phyloP scores from a whole-genome alignment of 768 basidiomycete genomes.

The Termitomyces sp. region DNA sequence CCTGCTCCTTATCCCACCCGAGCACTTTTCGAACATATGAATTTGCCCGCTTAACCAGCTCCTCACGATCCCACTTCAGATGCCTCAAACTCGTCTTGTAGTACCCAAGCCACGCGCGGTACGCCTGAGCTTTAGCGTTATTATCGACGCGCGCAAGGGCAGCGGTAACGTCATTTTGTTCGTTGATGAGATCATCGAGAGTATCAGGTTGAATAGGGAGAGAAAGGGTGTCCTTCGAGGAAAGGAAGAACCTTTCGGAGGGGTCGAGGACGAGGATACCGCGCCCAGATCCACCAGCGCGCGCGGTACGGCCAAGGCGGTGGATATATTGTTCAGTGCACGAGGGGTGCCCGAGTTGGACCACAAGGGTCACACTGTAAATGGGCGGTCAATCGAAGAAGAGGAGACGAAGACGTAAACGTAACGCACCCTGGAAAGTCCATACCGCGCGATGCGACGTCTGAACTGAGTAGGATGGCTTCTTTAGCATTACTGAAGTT shows the following conservation, averaged over 20 bases:
- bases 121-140: slow-evolving; percentile 45
- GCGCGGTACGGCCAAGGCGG: slow-evolving; percentile 74
- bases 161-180: slow-evolving; percentile 13
- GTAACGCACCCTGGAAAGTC: slow-evolving; percentile 55
- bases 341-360: slow-evolving; percentile 65
- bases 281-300: slow-evolving; percentile 62
- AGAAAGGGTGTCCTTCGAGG: slow-evolving; percentile 30
- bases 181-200: slow-evolving; percentile 16
- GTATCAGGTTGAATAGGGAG: slow-evolving; percentile 36
- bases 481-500: slow-evolving; percentile 40
- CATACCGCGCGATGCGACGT: slow-evolving; percentile 64
- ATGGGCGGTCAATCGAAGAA: not conserved
- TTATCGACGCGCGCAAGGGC: slow-evolving; percentile 29
- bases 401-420: not conserved
- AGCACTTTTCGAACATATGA: slow-evolving; percentile 30
- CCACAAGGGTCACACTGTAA: slow-evolving; percentile 50
- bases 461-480: slow-evolving; percentile 48
- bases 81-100: slow-evolving; percentile 39
- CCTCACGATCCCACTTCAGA: slow-evolving; percentile 33
- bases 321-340: slow-evolving; percentile 78
- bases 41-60: slow-evolving; percentile 39
- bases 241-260: slow-evolving; percentile 48
- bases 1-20: slow-evolving; percentile 24
- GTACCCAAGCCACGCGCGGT: slow-evolving; percentile 55
- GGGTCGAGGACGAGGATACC: slow-evolving; percentile 55